Evolutionary conservation across 1,284 basidiomycete species (phyloP).

Genomic region (Cutaneotrichosporon sp.): DNA sequence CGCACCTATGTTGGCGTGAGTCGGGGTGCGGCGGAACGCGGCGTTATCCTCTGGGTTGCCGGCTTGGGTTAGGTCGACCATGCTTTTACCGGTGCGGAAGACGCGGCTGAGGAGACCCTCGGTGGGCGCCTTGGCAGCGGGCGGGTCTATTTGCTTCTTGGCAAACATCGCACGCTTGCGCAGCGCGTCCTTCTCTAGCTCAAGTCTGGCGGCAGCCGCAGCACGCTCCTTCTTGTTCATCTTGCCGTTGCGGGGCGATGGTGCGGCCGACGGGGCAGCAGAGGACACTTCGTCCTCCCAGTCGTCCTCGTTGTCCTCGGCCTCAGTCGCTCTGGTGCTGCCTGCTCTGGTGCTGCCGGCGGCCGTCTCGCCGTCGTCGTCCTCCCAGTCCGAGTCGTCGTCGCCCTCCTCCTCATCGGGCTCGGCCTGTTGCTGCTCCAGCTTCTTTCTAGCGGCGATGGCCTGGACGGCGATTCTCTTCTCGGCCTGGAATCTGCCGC

Average conservation of each 20-base stretch:
- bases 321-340: slow-evolving; percentile 70
- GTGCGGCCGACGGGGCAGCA: slow-evolving; percentile 24
- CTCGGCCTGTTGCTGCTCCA: slow-evolving; percentile 6
- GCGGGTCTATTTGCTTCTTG: slow-evolving; percentile 44
- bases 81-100: slow-evolving; percentile 46
- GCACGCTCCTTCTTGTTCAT: slow-evolving; percentile 39
- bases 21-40: slow-evolving; percentile 36
- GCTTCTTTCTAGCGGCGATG: slow-evolving; percentile 28
- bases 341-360: too few species aligned
- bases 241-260: slow-evolving; percentile 23
- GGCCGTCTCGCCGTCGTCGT: slow-evolving; percentile 59
- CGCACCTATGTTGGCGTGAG: slow-evolving; percentile 34
- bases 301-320: slow-evolving; percentile 66
- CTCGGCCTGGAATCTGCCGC: slow-evolving; percentile 42
- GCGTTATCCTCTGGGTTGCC: slow-evolving; percentile 10
- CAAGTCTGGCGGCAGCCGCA: slow-evolving; percentile 33
- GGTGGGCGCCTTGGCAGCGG: slow-evolving; percentile 5
- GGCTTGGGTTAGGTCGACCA: slow-evolving; percentile 40
- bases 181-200: slow-evolving; percentile 41
- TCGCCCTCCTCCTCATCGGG: slow-evolving; percentile 19
- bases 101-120: slow-evolving; percentile 42
- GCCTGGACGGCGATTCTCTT: slow-evolving; percentile 43
- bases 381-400: slow-evolving; percentile 16
- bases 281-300: slow-evolving; percentile 11
- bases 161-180: slow-evolving; percentile 51